Evolutionary conservation across 2,329 filamentous ascomycete species (phyloP).

Genomic region (Lasiodiplodia hormozganensis): DNA sequence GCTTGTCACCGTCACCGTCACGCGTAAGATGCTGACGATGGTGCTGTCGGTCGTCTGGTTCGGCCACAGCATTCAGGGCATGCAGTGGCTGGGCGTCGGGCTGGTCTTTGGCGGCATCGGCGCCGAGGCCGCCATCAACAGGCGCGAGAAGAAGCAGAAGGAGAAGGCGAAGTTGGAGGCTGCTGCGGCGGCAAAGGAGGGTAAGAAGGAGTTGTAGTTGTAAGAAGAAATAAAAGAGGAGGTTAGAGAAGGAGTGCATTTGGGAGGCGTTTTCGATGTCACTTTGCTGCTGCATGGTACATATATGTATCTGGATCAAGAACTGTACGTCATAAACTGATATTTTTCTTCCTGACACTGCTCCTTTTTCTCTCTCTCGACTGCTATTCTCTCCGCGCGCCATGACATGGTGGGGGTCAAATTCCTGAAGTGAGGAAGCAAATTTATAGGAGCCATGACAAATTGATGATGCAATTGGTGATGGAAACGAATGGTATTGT

Average conservation of each 20-base stretch:
- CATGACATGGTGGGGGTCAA: no score
- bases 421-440: no score
- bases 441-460: no score
- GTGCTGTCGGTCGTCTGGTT: constrained; percentile 94
- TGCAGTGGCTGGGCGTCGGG: constrained; percentile 92
- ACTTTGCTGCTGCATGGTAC: background rate
- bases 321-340: background rate
- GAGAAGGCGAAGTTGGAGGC: constrained; percentile 63
- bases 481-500: no score
- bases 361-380: no score
- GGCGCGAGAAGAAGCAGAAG: constrained; percentile 84
- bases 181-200: constrained; percentile 13
- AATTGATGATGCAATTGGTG: no score
- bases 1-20: constrained; percentile 95
- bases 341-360: no score
- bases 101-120: constrained; percentile 96
- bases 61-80: constrained; percentile 82
- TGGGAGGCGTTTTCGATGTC: background rate
- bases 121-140: constrained; percentile 82
- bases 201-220: constrained; percentile 33
- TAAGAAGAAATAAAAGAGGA: background rate
- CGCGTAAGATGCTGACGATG: constrained; percentile 99
- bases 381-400: no score
- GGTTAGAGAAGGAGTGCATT: background rate
- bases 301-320: background rate